These are phyloP conservation scores for Trichothecium sympodiale DNA, from an alignment of 2,329 filamentous ascomycete species.

Conservation along the genomic window DNA sequence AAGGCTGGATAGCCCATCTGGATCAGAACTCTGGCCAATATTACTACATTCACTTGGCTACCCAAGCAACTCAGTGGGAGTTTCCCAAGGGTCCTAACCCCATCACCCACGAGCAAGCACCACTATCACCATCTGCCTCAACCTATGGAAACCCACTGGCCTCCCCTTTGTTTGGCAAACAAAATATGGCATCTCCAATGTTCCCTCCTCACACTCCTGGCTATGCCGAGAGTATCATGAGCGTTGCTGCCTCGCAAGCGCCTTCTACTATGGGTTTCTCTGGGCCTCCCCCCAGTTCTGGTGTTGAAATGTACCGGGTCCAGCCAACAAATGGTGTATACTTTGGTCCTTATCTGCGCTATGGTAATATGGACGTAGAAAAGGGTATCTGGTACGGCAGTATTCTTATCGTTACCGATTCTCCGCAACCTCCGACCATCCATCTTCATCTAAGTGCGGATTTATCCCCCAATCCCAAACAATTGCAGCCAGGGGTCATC, in stretches of 20 bases:
- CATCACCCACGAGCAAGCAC: conserved; percentile 68
- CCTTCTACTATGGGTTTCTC: conserved; percentile 75
- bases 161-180: conserved; percentile 50
- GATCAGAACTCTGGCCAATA: conserved; percentile 95
- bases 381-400: conserved; percentile 85
- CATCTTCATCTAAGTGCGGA: conserved; percentile 88
- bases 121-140: conserved; percentile 71
- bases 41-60: conserved; percentile 95
- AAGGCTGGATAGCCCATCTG: conserved; percentile 96
- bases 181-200: conserved; percentile 61
- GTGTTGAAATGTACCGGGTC: conserved; percentile 89
- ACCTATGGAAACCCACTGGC: conserved; percentile 64
- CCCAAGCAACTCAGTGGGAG: conserved; percentile 96
- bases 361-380: conserved; percentile 95
- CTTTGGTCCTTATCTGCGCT: conserved; percentile 91
- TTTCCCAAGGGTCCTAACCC: conserved; percentile 94
- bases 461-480: conserved; percentile 82
- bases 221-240: conserved; percentile 79
- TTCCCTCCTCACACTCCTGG: conserved; percentile 74
- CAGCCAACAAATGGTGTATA: conserved; percentile 93
- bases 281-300: conserved; percentile 77
- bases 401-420: conserved; percentile 85
- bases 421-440: conserved; percentile 85
- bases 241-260: conserved; percentile 61
- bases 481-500: conserved; percentile 72